Evolutionary conservation across 768 basidiomycete species (phyloP).

Genomic region (Suillus americanus): DNA sequence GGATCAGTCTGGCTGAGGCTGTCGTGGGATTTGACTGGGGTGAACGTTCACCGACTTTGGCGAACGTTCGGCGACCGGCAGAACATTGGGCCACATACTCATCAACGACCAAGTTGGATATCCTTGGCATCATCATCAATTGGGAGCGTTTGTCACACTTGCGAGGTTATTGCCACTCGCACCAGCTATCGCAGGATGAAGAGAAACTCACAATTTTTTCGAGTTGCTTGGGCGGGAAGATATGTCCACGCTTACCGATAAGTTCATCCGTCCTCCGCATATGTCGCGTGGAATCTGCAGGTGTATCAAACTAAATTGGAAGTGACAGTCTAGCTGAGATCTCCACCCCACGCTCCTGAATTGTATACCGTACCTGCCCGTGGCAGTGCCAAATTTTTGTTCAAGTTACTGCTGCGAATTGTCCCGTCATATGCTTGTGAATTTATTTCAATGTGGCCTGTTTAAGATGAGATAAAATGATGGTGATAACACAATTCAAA

Average conservation of each 20-base stretch:
- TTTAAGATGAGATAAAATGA: not conserved
- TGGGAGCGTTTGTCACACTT: conserved; percentile 23
- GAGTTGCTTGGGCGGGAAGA: not conserved
- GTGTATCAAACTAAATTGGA: not conserved
- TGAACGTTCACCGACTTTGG: no score
- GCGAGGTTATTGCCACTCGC: not conserved
- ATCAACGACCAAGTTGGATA: no score
- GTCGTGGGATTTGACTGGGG: no score
- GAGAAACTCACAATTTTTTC: not conserved
- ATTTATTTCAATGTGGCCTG: not conserved
- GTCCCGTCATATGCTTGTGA: not conserved
- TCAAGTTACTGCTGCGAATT: not conserved
- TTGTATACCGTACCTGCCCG: not conserved
- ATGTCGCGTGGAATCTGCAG: not conserved
- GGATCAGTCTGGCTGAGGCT: no score
- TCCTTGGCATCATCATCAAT: conserved; percentile 20
- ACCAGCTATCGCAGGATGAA: not conserved
- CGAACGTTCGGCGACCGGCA: no score
- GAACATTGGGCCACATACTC: no score
- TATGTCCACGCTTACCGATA: not conserved
- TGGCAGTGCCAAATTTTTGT: not conserved
- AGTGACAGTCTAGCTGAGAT: not conserved
- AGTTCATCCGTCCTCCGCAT: not conserved
- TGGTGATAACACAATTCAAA: not conserved
- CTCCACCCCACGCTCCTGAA: not conserved